Evolutionary conservation across 768 basidiomycete genomes (phyloP).

Genomic region (Kwoniella newhampshirensis): DNA sequence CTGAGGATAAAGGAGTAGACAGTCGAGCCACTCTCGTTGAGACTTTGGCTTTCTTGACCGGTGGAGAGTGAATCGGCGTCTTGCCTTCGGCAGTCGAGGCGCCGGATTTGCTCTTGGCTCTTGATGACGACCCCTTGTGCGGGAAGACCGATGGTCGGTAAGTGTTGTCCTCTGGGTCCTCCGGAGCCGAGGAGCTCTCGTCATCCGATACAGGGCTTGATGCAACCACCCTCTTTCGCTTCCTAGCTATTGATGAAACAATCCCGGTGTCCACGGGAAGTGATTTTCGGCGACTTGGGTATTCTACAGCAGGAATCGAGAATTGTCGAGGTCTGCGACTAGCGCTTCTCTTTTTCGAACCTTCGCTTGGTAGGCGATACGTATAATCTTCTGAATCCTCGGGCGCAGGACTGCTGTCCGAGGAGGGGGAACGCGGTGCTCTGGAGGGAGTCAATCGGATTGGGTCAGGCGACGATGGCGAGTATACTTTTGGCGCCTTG

Average conservation of each 20-base stretch:
- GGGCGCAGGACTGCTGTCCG: conserved; percentile 4
- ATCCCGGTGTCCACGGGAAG: too few species aligned
- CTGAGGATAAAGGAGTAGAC: conserved; percentile 1
- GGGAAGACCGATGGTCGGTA: conserved; percentile 11
- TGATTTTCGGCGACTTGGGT: too few species aligned
- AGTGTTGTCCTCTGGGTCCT: conserved; percentile 25
- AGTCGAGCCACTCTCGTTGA: conserved; percentile 2
- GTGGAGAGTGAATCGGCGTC: background rate
- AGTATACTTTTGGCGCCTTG: too few species aligned
- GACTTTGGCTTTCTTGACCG: background rate
- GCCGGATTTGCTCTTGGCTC: conserved; percentile 1
- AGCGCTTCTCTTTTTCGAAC: background rate
- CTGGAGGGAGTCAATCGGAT: background rate
- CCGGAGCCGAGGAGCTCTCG: conserved; percentile 14
- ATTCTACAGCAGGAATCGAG: too few species aligned
- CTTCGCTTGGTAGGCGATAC: background rate
- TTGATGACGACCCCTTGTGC: background rate
- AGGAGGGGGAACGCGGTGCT: background rate
- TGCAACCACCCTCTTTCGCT: conserved; percentile 2
- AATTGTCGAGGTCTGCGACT: too few species aligned
- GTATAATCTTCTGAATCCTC: conserved; percentile 13
- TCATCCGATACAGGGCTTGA: conserved; percentile 2
- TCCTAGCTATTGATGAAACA: background rate
- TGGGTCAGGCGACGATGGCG: too few species aligned
- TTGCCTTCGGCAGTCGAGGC: background rate